A percentile compares a stretch with the other conserved stretches of the same genome.
These are phyloP conservation scores for Colletotrichum sp. DNA, from an alignment of 2,329 filamentous ascomycete species.

Conservation along the genomic window DNA sequence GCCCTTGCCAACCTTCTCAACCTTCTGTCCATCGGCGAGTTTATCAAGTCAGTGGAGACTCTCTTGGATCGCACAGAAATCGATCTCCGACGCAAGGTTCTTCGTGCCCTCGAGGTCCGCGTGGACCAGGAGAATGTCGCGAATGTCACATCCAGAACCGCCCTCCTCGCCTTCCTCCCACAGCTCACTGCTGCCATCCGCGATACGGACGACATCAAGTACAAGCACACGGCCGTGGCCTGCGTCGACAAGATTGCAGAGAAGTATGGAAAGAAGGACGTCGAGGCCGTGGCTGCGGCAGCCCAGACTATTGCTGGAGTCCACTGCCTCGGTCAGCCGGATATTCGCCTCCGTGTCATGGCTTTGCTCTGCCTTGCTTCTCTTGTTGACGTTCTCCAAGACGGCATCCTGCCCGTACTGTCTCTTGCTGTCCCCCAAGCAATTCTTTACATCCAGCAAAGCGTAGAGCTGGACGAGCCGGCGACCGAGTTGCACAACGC, in stretches of 20 bases:
- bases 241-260: conserved; percentile 94
- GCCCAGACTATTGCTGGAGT: conserved; percentile 78
- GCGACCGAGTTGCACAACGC: conserved; percentile 79
- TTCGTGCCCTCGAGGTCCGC: conserved; percentile 80
- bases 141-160: conserved; percentile 70
- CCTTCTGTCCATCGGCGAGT: conserved; percentile 84
- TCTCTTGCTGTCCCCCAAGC: conserved; percentile 76
- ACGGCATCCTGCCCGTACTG: conserved; percentile 83
- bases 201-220: conserved; percentile 72
- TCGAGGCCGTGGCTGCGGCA: conserved; percentile 75
- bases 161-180: conserved; percentile 79
- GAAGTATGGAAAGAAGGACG: conserved; percentile 93
- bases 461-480: conserved; percentile 58
- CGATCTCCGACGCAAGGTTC: conserved; percentile 78
- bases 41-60: conserved; percentile 85
- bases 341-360: conserved; percentile 77
- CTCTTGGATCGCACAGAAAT: conserved; percentile 79
- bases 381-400: conserved; percentile 84
- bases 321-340: conserved; percentile 76
- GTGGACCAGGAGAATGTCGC: conserved; percentile 75
- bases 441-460: conserved; percentile 72
- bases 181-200: conserved; percentile 79
- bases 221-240: conserved; percentile 84
- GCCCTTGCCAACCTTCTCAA: conserved; percentile 82
- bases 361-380: conserved; percentile 90